Percentiles rank a stretch among this genome's conserved stretches.
Conservation (phyloP, 2,329 filamentous ascomycete genomes). For the Coniella lustricola region DNA sequence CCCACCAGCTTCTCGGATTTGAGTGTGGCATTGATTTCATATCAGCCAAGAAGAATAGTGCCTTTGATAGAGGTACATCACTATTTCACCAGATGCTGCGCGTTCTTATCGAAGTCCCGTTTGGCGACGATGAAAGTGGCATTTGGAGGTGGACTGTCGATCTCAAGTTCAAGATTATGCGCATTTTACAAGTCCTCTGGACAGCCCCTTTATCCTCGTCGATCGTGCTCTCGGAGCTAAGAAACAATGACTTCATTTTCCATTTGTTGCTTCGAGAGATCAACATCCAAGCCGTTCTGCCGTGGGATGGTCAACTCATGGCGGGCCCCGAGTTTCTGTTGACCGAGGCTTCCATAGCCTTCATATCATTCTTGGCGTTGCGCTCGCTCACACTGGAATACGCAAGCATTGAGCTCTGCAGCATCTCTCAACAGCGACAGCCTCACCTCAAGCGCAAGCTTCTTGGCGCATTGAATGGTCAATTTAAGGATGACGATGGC, state of each 20-base stretch:
- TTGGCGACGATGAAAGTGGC: slow-evolving; percentile 48
- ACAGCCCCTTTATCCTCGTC: slow-evolving; percentile 69
- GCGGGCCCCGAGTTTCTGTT: slow-evolving; percentile 60
- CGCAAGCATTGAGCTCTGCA: slow-evolving; percentile 74
- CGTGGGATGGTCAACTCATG: slow-evolving; percentile 66
- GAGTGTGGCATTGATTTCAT: slow-evolving; percentile 65
- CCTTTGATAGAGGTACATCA: slow-evolving; percentile 66
- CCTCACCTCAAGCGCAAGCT: slow-evolving; percentile 64
- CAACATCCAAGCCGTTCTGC: slow-evolving; percentile 59
- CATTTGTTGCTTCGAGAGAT: slow-evolving; percentile 65
- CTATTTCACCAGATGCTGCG: slow-evolving; percentile 77
- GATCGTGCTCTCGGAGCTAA: slow-evolving; percentile 71
- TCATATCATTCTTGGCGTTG: slow-evolving; percentile 70
- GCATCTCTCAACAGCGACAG: slow-evolving; percentile 63
- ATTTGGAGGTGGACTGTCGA: slow-evolving; percentile 63
- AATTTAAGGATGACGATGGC: slow-evolving; percentile 59
- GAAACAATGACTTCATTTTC: slow-evolving; percentile 73
- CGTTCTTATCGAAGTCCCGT: slow-evolving; percentile 63
- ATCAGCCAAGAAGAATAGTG: slow-evolving; percentile 57
- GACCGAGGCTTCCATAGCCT: slow-evolving; percentile 57
- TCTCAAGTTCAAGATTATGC: slow-evolving; percentile 61
- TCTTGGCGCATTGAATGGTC: slow-evolving; percentile 70
- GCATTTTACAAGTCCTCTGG: slow-evolving; percentile 77
- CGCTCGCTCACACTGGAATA: slow-evolving; percentile 79
- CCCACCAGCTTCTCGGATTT: slow-evolving; percentile 86